Conservation (phyloP, 1,284 basidiomycete species). For the Stygiomarasmius scandens region DNA sequence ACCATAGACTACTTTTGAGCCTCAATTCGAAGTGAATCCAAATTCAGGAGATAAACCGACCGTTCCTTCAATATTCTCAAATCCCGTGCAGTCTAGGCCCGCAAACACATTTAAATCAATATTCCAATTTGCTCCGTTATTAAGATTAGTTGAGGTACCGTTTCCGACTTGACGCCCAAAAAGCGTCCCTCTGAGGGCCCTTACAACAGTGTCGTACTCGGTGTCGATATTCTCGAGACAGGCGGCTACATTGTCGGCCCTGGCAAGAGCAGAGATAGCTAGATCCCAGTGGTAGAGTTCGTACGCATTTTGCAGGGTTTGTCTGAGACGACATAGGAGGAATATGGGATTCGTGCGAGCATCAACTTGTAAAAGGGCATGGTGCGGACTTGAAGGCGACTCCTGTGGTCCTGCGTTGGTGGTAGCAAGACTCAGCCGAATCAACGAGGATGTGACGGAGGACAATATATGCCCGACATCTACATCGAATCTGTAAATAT, state of each 20-base stretch:
- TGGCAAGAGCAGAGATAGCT: conserved; percentile 23
- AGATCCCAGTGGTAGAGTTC: conserved; percentile 23
- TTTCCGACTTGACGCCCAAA: conserved; percentile 8
- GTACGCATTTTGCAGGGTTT: conserved; percentile 19
- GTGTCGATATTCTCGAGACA: conserved; percentile 15
- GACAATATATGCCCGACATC: conserved; percentile 28
- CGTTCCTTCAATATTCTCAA: conserved; percentile 17
- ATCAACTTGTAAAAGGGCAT: conserved; percentile 14
- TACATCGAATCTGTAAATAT: not conserved
- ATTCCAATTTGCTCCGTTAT: conserved; percentile 17
- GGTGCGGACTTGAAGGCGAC: not conserved
- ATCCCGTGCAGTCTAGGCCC: conserved; percentile 22
- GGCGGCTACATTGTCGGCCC: conserved; percentile 21
- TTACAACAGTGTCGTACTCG: conserved; percentile 21
- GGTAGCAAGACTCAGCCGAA: conserved; percentile 26
- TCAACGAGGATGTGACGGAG: conserved; percentile 26
- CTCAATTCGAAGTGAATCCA: not conserved
- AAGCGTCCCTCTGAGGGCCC: conserved; percentile 21
- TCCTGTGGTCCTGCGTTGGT: conserved; percentile 7
- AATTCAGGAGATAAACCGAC: conserved; percentile 8
- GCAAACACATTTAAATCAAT: conserved; percentile 23
- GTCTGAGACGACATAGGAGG: conserved; percentile 22
- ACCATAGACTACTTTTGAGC: not conserved
- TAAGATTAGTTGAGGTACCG: not conserved
- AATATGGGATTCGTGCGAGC: conserved; percentile 24